Base-by-base conservation (phyloP, 2,329 filamentous ascomycete species). In the Aspergillus tubingensis region DNA sequence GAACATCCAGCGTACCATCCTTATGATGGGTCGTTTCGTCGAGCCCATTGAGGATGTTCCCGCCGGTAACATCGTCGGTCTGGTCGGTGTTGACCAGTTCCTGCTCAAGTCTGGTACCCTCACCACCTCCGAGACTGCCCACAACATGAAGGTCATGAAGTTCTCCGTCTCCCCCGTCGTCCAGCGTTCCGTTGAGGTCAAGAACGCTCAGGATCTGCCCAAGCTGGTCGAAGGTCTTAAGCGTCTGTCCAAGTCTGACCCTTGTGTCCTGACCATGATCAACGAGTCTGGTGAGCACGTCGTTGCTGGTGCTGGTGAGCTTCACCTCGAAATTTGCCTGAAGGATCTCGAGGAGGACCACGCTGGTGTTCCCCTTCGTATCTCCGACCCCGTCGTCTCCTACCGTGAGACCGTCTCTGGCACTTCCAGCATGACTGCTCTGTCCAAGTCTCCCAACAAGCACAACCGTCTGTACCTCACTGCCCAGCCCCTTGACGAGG, bases 61-160 rank as follows among this genome's bases (percentile, higher is more conserved):
- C 74, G 94, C 95, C 72, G 95, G 95, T 88, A 99, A 99, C 91
- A 98, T 99, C 86, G 90, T 97, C 76, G 95, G 95, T 87, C 88
- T 99, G 76, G 95, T 99, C 78, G 95, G 95, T 89, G 92, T 99
- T 74, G 95, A 99, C 81, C 95, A 99, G 88, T 99, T 98, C 91
- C 86, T 99, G 86, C 92, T 99, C 86, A 99, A 99, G 90, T 98
- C 95, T 80, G 95, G 95, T 90, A 99, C 95, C 76, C 91, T 99
- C 75, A 96, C 93, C 83, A 98, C 94, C 79, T 89, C 86, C 79
- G 95, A 99, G 72, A 96, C 92, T 69, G 94, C 95, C 79, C 95
- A 99, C 90, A 99, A 99, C 90, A 85, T 99, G 77, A 98, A 98
- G 90, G 95, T 99, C 84, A 99, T 99, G 95, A 98, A 97, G 87